phyloP scores from a whole-genome alignment of 345 rosid species.

The Bretschneidera sinensis region DNA sequence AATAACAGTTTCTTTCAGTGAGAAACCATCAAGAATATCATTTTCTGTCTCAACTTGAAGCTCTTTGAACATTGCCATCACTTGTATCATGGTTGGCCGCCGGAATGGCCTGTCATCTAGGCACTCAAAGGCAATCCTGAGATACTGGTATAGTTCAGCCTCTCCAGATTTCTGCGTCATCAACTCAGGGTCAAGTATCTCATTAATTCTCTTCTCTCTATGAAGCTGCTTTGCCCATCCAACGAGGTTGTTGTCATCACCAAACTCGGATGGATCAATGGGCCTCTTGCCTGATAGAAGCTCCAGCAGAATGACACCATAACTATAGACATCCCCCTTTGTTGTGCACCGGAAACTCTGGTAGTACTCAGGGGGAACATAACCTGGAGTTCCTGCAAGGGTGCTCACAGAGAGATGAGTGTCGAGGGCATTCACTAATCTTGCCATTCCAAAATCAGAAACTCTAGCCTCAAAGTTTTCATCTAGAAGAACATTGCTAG shows the following conservation, averaged over 20 bases:
- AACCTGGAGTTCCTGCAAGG: slow-evolving; percentile 98
- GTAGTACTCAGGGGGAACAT: slow-evolving; percentile 93
- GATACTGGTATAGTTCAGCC: slow-evolving; percentile 62
- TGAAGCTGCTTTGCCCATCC: slow-evolving; percentile 94
- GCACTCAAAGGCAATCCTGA: slow-evolving; percentile 81
- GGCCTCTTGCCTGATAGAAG: slow-evolving; percentile 95
- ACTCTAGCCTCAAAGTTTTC: slow-evolving; percentile 90
- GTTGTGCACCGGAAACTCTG: slow-evolving; percentile 96
- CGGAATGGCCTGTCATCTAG: slow-evolving; percentile 82
- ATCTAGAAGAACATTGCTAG: slow-evolving; percentile 91
- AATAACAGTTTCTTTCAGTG: slow-evolving; percentile 55
- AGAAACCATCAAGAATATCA: slow-evolving; percentile 65
- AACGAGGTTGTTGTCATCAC: slow-evolving; percentile 88
- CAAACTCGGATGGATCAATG: slow-evolving; percentile 71
- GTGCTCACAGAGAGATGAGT: slow-evolving; percentile 97
- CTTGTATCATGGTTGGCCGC: slow-evolving; percentile 93
- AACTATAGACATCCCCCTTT: slow-evolving; percentile 95
- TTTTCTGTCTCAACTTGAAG: slow-evolving; percentile 76
- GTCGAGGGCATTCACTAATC: slow-evolving; percentile 84
- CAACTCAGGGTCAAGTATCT: slow-evolving; percentile 68
- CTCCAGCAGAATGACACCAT: slow-evolving; percentile 87
- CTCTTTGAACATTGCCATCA: slow-evolving; percentile 97
- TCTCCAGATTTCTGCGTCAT: slow-evolving; percentile 41
- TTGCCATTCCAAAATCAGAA: slow-evolving; percentile 97
- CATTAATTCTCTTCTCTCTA: slow-evolving; percentile 56